Base-by-base conservation (phyloP, 129 eudicot genomes). In the Chrysanthemum makinoi region DNA sequence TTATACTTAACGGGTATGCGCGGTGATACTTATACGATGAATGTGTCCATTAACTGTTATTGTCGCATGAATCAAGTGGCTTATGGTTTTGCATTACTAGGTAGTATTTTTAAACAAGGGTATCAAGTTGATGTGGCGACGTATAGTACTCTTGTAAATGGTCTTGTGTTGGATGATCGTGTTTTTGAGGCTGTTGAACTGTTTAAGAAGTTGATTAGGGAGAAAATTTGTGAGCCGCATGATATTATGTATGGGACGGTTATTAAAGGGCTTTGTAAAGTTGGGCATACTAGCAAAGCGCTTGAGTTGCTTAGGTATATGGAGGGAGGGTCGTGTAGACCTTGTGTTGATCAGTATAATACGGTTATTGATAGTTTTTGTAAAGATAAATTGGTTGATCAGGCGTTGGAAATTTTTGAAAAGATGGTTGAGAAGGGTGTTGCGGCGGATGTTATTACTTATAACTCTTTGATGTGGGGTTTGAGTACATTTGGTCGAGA, bases 211-310 rank as follows among this genome's bases (percentile, higher is more conserved):
- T 14, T 58, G 35, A 3, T 58, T 20, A 20, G 63, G 14, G 63
- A 58, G 63, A 58, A 18, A 56, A 3, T 58, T 10, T 58, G 63
- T 58, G 16, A 58, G n/a, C 63, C 63, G 12, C 63, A 58, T 58
- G 30, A 20, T 18, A 58, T 20, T 18, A 58, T 58, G 63, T 58
- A 58, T 20, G n/a, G 35, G 14, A 58, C 35, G 15, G 26, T 58
- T 58, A 58, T 58, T 20, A 58, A 58, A 18, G 63, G 63, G 63
- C 63, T 58, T 58, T 58, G n/a, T 3, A 58, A 58, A 20, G 63
- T 58, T 10, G 63, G 63, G 26, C 63, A 20, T n/a, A 58, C 35
- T 58, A 58, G 63, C 15, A 20, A 58, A 30, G 63, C 63, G n/a
- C 63, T 58, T 58, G 63, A 58, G 13, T 58, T 58, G 63, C 63